Conservation (phyloP, 2,329 filamentous ascomycete genomes). For the Aspergillus novoparasiticus region DNA sequence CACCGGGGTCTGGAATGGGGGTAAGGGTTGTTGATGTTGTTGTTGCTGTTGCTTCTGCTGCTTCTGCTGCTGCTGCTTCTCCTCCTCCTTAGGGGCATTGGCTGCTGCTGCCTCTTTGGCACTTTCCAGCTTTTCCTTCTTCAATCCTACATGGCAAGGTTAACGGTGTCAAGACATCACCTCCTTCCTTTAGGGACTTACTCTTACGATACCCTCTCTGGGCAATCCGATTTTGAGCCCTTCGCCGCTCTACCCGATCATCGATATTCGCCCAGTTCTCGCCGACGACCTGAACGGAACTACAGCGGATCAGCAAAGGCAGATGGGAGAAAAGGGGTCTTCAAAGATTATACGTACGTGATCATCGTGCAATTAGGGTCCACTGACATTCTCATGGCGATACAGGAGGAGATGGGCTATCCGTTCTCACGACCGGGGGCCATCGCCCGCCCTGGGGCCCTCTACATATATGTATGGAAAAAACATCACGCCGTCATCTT, state of each 20-base stretch:
- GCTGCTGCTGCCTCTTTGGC: background rate
- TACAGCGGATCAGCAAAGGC: background rate
- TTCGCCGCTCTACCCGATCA: constrained; percentile 15
- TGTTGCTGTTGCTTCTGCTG: background rate
- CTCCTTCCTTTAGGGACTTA: background rate
- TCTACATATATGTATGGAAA: background rate
- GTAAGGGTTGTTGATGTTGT: background rate
- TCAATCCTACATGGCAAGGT: background rate
- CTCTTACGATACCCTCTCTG: constrained; percentile 14
- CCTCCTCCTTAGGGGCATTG: background rate
- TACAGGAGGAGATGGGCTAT: background rate
- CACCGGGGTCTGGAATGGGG: background rate
- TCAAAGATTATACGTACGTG: background rate
- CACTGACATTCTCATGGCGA: background rate
- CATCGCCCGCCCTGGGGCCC: background rate
- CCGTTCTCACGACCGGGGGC: background rate
- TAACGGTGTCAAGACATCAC: background rate
- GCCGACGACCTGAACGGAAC: background rate
- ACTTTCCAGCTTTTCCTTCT: background rate
- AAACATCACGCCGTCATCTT: background rate
- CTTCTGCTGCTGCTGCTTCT: background rate
- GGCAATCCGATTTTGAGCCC: constrained; percentile 16
- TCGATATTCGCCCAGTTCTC: constrained; percentile 15
- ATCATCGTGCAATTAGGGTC: background rate
- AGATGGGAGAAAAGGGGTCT: background rate